phyloP scores from a whole-genome alignment of 306 rosid species.

The Carpinus fangiana region DNA sequence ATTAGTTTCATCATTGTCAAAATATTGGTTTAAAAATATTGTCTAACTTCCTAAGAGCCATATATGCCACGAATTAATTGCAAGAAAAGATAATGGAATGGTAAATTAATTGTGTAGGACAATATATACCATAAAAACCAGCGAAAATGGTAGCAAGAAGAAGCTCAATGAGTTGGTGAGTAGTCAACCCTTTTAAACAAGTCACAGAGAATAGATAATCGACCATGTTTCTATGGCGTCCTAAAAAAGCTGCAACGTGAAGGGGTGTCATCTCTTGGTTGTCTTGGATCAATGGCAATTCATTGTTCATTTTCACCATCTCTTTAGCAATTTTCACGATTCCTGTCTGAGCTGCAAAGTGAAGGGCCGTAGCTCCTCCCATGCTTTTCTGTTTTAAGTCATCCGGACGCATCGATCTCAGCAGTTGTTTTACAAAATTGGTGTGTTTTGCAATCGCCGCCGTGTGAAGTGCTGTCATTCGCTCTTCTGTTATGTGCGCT shows the following conservation, averaged over 20 bases:
- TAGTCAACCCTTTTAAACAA: background rate
- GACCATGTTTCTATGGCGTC: background rate
- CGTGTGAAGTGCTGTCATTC: background rate
- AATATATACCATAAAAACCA: background rate
- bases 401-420: rapidly evolving
- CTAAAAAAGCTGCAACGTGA: background rate
- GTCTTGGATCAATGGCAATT: background rate
- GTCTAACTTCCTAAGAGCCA: too few relatives aligned
- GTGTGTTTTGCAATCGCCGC: background rate
- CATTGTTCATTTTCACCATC: background rate
- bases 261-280: background rate
- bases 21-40: too few relatives aligned
- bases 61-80: too few relatives aligned
- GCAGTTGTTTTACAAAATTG: background rate
- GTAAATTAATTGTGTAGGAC: too few relatives aligned
- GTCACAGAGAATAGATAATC: background rate
- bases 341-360: background rate
- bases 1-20: too few relatives aligned
- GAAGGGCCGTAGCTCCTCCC: background rate
- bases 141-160: background rate
- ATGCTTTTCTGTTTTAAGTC: background rate
- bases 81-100: too few relatives aligned
- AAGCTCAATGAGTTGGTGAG: background rate
- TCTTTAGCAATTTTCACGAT: background rate
- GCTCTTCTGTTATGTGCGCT: background rate